Base-by-base conservation (phyloP, 169 alveolate species). In the Plasmodium billcollinsi region DNA sequence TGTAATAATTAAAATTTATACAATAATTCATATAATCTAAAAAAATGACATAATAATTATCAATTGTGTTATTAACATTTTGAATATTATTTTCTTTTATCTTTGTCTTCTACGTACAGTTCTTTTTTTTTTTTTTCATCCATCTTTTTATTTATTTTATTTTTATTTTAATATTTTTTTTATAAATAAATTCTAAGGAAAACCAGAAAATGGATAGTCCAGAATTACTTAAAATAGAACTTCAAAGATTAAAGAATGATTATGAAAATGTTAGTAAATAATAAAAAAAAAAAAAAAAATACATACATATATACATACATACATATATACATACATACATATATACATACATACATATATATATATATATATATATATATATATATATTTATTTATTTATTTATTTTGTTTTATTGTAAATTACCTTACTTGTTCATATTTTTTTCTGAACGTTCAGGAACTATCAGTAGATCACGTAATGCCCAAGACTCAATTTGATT, bases 401-500 rank as follows among this genome's bases (percentile, higher is more conserved):
- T 56, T 56, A 0, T 47, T 8, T 56, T n/a, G 14, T 47, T 15
- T 21, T 43, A n/a, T 18, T 21, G 47, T 39, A 39, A 54, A 52
- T 24, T 14, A 50, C 56, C 20, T 15, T 54, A 8, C 9, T 59
- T n/a, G 39, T 59, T n/a, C n/a, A 39, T 61, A n/a, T 52, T 52
- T n/a, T 15, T 52, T 52, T n/a, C n/a, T 52, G 21, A n/a, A 52
- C 21, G 21, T 43, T 54, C 43, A 76, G 89, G 89, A 76, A 26
- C 58, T 76, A 15, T 76, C 89, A 20, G 62, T 76, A 12, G 89
- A 76, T 21, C 89, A 76, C 5, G 89, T 76, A 76, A 76, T 76
- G 89, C 89, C 89, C 6, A 76, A 76, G 56, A 76, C 89, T 8
- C 89, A 76, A 58, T 76, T 76, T 26, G 89, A 76, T 56, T 76